Conservation (phyloP, 75 land plant genomes). For the Picea sitchensis region DNA sequence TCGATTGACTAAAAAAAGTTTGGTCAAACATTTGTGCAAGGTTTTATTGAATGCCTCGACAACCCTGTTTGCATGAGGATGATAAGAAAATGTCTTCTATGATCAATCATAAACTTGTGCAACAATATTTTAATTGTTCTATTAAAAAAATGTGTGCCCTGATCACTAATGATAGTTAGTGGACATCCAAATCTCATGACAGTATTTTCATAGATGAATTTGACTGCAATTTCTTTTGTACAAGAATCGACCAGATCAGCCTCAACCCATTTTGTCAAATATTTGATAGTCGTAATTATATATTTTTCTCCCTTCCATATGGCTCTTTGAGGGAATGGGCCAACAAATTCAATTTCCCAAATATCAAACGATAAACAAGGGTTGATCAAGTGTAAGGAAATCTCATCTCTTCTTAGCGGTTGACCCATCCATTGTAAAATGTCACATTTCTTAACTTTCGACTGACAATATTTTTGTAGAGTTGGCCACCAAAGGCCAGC, state of each 20-base stretch:
- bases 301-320: not conserved
- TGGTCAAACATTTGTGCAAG: not conserved
- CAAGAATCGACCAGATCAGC: not conserved
- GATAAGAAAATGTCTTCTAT: not conserved
- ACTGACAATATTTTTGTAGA: no score
- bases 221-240: not conserved
- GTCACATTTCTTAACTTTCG: no score
- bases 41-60: not conserved
- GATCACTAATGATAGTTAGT: not conserved
- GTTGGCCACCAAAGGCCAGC: no score
- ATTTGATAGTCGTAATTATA: not conserved
- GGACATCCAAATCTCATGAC: not conserved
- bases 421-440: no score
- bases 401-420: not conserved
- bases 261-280: not conserved
- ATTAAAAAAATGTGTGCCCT: not conserved
- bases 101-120: not conserved
- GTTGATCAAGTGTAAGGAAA: not conserved
- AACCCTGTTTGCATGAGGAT: not conserved
- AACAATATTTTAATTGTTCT: not conserved
- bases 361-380: no score
- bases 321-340: not conserved
- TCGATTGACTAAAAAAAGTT: not conserved
- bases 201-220: not conserved
- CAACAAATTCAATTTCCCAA: not conserved